phyloP scores from a whole-genome alignment of 805 yeast species.

The Candida nitratophila region DNA sequence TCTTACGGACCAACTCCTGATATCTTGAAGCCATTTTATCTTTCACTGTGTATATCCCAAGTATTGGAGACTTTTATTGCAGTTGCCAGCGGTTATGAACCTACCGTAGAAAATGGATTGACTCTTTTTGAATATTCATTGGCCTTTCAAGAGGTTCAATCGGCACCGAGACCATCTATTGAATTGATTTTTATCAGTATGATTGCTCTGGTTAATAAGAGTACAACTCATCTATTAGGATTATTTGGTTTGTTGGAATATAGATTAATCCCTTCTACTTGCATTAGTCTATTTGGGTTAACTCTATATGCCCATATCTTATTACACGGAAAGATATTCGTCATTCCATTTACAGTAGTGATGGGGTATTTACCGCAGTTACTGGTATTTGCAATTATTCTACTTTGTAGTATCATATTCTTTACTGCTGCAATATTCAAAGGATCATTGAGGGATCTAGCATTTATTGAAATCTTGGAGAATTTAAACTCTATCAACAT shows the following conservation, averaged over 20 bases:
- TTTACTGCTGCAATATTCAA: constrained; percentile 53
- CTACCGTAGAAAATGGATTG: constrained; percentile 59
- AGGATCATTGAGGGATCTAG: constrained; percentile 28
- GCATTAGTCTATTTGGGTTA: constrained; percentile 49
- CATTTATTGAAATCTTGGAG: constrained; percentile 26
- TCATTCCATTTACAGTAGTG: constrained; percentile 49
- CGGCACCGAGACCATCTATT: constrained; percentile 41
- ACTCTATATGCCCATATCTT: constrained; percentile 37
- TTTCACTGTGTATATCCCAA: constrained; percentile 52
- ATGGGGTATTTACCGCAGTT: constrained; percentile 65
- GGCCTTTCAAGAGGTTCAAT: constrained; percentile 67
- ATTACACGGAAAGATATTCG: constrained; percentile 31
- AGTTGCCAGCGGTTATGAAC: constrained; percentile 46
- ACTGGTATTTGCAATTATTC: constrained; percentile 40
- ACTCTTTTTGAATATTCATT: constrained; percentile 71
- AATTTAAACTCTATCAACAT: constrained; percentile 32
- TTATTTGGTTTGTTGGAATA: constrained; percentile 43
- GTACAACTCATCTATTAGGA: constrained; percentile 58
- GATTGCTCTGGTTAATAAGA: constrained; percentile 51
- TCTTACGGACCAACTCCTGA: constrained; percentile 37
- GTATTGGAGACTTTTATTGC: constrained; percentile 61
- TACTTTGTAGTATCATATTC: constrained; percentile 48
- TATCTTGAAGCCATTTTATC: constrained; percentile 51
- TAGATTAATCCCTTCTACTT: constrained; percentile 56
- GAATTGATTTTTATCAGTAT: constrained; percentile 46